These are phyloP conservation scores for Physcomitrium patens DNA, from an alignment of 225 moss, liverwort and hornwort genomes.

Conservation along the genomic window DNA sequence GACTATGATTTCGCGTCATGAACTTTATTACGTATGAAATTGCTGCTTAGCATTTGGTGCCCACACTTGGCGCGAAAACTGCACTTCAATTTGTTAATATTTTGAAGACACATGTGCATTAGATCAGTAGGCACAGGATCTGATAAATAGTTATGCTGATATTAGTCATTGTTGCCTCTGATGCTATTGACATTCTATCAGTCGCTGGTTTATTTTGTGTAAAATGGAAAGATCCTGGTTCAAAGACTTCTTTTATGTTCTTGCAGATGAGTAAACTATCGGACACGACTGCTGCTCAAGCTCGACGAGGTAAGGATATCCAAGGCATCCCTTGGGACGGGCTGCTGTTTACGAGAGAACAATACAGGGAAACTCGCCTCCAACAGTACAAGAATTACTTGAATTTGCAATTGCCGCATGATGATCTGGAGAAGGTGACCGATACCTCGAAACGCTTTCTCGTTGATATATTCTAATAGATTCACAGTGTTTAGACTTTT, in stretches of 20 bases:
- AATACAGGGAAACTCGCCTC: constrained; percentile 86
- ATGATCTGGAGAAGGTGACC: constrained; percentile 82
- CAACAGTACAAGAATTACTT: constrained; percentile 90
- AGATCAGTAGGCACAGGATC: neutral
- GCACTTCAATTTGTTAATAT: neutral
- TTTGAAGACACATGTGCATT: neutral
- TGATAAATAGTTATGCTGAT: neutral
- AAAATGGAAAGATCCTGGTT: constrained; percentile 3
- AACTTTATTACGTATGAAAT: neutral
- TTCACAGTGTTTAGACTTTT: neutral
- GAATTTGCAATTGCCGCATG: constrained; percentile 74
- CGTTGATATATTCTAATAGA: neutral
- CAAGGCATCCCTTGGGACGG: constrained; percentile 97
- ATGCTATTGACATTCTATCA: neutral
- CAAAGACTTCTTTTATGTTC: neutral
- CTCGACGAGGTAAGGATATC: constrained; percentile 90
- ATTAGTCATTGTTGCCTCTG: neutral
- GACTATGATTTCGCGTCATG: neutral
- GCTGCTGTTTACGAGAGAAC: constrained; percentile 93
- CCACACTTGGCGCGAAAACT: neutral
- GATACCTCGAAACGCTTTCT: constrained; percentile 1
- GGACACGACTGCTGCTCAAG: constrained; percentile 92
- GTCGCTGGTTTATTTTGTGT: neutral
- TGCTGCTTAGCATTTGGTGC: neutral
- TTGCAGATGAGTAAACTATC: constrained; percentile 68